phyloP scores from a whole-genome alignment of 1,139 yeast genomes.

The Kurtzmaniella quercitrusa region DNA sequence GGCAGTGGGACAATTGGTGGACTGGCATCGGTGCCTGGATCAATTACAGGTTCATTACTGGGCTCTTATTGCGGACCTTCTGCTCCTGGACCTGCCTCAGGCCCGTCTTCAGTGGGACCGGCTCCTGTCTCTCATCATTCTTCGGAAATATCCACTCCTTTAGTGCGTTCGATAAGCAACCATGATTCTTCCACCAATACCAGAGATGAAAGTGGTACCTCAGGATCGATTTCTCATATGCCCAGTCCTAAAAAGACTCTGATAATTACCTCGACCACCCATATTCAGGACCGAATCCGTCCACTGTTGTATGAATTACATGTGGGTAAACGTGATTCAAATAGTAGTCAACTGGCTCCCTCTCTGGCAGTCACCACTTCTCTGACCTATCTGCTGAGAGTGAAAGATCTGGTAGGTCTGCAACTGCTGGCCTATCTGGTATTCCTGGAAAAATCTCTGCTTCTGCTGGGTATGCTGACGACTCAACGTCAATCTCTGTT shows the following conservation, averaged over 20 bases:
- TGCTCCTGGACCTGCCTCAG: conserved; percentile 2
- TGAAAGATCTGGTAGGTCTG: conserved; percentile 24
- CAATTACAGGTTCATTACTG: conserved; percentile 6
- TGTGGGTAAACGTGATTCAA: conserved; percentile 11
- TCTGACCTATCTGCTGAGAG: conserved; percentile 3
- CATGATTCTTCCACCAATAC: conserved; percentile 4
- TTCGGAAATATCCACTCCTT: background rate
- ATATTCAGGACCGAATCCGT: conserved; percentile 30
- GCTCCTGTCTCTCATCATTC: conserved; percentile 9
- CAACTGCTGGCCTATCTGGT: conserved; percentile 27
- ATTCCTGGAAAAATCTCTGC: conserved; percentile 31
- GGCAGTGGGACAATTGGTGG: background rate
- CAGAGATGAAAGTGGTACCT: conserved; percentile 4
- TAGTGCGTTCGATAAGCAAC: background rate
- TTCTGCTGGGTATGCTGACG: conserved; percentile 28
- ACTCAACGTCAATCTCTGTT: conserved; percentile 22
- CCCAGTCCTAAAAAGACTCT: conserved; percentile 15
- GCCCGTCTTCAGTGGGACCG: background rate
- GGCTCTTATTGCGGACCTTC: conserved; percentile 4
- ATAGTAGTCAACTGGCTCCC: conserved; percentile 5
- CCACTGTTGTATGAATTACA: conserved; percentile 44
- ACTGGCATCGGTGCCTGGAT: background rate
- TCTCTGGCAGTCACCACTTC: background rate
- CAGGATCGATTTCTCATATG: conserved; percentile 7
- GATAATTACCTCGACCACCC: conserved; percentile 14